Evolutionary conservation across 2,329 filamentous ascomycete genomes (phyloP), one percentile per base, ranked within the genome.

Genomic region (Epichloe sp.): DNA sequence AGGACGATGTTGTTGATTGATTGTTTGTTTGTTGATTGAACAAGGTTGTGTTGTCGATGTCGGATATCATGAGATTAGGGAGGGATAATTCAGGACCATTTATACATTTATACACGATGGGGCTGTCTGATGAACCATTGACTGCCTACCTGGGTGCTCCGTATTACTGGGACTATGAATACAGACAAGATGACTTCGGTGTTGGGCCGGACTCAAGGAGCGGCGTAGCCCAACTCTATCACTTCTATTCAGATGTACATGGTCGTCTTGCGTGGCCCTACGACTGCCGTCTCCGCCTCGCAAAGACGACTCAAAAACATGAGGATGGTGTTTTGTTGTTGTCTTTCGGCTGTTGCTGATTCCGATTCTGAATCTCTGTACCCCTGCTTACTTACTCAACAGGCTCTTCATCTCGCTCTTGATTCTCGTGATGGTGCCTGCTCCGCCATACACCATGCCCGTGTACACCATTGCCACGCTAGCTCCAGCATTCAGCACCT

Each of bases 401-500:
- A 37, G 49, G 11, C 71, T 65, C 59, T 69, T 72, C 71, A 85
- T 78, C 71, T 85, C 78, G 45, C 68, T 67, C 68, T 85, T 85
- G 56, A 85, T 80, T 59, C 79, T 71, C 44, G 81, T 83, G 17
- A 84, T 68, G 2, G 80, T 83, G 17, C 82, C 82, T 1, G 78
- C 71, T 12, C 82, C 82, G 12, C 79, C 78, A 55, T 85, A 85
- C 1, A 80, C 76, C 61, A 83, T 67, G 0, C 71, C 85, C 0
- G 93, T 98, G 66, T 97, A 97, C 49, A 95, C 76, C 81, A 95
- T 93, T 2, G 88, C 89, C 14, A 94, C 83, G 59, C 85, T 91
- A 0, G 93, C 93, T 8, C 93, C 93, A 0, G 90, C 89, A 58
- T 94, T 86, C 47, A 97, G 74, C 6, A 91, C 80, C 68, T 86